phyloP scores from a whole-genome alignment of 2,329 filamentous ascomycete species.

The Verticillium albo-atrum region DNA sequence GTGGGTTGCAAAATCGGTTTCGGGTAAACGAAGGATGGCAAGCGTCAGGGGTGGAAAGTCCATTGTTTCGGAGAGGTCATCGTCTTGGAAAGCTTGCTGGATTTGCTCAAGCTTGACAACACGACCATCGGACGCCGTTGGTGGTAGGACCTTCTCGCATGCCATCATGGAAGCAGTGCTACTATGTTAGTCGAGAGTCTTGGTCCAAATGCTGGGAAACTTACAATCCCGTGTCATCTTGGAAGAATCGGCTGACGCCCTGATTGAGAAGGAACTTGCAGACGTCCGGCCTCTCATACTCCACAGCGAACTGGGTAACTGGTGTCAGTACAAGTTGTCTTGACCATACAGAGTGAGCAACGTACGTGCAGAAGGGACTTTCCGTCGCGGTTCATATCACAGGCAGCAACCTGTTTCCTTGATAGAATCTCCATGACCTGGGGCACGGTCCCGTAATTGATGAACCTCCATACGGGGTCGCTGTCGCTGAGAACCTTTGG shows the following conservation, averaged over 20 bases:
- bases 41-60: background rate
- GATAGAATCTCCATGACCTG: background rate
- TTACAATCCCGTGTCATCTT: background rate
- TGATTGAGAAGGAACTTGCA: background rate
- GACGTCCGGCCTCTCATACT: background rate
- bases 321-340: background rate
- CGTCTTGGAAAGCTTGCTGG: background rate
- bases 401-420: background rate
- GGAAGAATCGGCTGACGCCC: background rate
- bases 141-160: background rate
- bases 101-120: background rate
- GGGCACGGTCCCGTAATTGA: background rate
- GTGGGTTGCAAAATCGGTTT: background rate
- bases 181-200: too few species aligned
- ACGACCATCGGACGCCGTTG: background rate
- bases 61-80: background rate
- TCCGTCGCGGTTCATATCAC: background rate
- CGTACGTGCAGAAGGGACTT: background rate
- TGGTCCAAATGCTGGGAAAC: background rate
- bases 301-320: background rate
- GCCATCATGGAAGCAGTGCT: constrained; percentile 1
- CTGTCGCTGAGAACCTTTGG: background rate
- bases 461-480: background rate
- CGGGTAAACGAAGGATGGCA: background rate
- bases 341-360: background rate